A percentile compares a stretch with the other conserved stretches of the same genome.
These are phyloP conservation scores for Lavandula angustifolia DNA, from an alignment of 257 asterid genomes.

Conservation along the genomic window DNA sequence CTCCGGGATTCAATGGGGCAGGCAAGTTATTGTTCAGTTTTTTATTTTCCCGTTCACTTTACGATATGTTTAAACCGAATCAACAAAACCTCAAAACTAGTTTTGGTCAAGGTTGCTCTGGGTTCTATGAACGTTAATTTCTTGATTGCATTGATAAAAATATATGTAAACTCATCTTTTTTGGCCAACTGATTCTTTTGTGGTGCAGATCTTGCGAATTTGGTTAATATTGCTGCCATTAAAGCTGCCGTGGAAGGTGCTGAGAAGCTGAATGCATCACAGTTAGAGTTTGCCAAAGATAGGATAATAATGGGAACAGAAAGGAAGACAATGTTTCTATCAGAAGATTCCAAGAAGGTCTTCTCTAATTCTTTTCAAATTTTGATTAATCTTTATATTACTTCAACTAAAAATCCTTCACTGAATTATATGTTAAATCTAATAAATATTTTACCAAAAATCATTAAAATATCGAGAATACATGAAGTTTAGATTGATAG, in stretches of 20 bases:
- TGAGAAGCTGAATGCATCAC: constrained; percentile 60
- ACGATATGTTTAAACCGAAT: constrained; percentile 9
- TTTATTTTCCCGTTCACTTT: constrained; percentile 18
- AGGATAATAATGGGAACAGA: constrained; percentile 82
- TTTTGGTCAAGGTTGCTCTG: constrained; percentile 8
- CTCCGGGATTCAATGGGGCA: constrained; percentile 99
- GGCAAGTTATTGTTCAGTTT: constrained; percentile 46
- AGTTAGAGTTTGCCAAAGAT: constrained; percentile 79
- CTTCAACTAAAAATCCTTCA: too few relatives aligned
- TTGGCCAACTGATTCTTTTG: constrained; percentile 27
- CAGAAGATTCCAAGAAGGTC: constrained; percentile 60
- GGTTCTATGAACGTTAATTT: neutral
- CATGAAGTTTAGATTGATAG: too few relatives aligned
- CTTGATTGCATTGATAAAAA: constrained; percentile 15
- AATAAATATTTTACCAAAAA: too few relatives aligned
- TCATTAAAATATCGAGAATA: too few relatives aligned
- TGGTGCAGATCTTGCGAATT: constrained; percentile 77
- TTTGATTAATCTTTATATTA: too few relatives aligned
- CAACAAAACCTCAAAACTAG: neutral
- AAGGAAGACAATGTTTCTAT: constrained; percentile 72
- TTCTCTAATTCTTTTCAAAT: too few relatives aligned
- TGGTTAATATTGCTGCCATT: constrained; percentile 75
- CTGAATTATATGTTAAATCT: too few relatives aligned
- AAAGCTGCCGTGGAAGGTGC: constrained; percentile 89
- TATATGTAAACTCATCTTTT: too few relatives aligned